These are phyloP conservation scores for Colletotrichum tropicale DNA, from an alignment of 2,329 filamentous ascomycete species.

Conservation along the genomic window DNA sequence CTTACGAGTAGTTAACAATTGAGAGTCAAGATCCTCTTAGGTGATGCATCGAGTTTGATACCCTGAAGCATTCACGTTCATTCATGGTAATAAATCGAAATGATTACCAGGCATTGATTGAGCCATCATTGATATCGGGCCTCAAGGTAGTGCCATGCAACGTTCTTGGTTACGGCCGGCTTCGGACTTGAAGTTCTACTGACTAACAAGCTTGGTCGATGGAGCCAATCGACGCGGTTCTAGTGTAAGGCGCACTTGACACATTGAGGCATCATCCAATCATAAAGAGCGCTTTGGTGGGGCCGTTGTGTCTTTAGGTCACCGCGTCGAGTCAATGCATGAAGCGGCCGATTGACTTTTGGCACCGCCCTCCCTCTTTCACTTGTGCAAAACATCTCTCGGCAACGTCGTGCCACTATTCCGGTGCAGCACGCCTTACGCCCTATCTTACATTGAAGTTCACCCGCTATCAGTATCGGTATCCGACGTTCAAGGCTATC, in stretches of 20 bases:
- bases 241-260: slow-evolving; percentile 17
- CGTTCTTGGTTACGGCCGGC: not conserved
- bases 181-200: not conserved
- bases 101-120: fast-evolving
- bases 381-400: not conserved
- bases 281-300: not conserved
- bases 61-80: not conserved
- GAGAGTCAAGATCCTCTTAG: not conserved
- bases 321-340: not conserved
- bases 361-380: not conserved
- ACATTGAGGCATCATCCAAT: not conserved
- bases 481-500: not conserved
- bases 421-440: not conserved
- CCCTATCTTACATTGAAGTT: not conserved
- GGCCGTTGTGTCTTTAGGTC: not conserved
- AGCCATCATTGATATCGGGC: not conserved
- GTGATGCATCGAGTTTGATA: fast-evolving
- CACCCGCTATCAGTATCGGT: not conserved
- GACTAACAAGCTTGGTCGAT: not conserved
- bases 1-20: not conserved
- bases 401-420: not conserved
- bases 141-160: not conserved
- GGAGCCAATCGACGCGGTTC: not conserved
- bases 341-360: not conserved
- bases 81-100: not conserved